Evolutionary conservation across 257 asterid genomes (phyloP).

Genomic region (Solanum gandarillasii): DNA sequence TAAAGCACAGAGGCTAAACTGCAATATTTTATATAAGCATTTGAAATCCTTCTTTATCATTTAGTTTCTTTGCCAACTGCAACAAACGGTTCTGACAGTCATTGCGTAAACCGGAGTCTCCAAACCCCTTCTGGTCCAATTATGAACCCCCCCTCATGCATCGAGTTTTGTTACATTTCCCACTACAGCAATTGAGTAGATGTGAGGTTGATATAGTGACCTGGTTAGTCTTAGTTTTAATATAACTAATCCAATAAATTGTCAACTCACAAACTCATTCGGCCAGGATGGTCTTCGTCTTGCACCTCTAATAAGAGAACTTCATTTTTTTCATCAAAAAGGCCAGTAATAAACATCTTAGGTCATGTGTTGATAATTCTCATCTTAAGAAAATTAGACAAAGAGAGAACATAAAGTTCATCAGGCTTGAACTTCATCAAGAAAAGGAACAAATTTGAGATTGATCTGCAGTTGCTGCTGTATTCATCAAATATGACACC

Average conservation of each 20-base stretch:
- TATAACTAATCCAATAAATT: neutral
- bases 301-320: neutral
- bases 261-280: neutral
- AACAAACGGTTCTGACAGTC: neutral
- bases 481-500: neutral
- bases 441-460: neutral
- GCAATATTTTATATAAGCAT: neutral
- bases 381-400: neutral
- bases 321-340: neutral
- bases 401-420: neutral
- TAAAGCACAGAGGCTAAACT: neutral
- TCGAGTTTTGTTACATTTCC: neutral
- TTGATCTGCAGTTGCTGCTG: neutral
- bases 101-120: neutral
- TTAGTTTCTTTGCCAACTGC: neutral
- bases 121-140: neutral
- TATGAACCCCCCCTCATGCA: neutral
- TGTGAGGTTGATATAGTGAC: neutral
- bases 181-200: neutral
- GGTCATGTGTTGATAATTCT: neutral
- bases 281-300: neutral
- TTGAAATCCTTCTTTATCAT: neutral
- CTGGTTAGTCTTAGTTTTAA: neutral
- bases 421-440: neutral
- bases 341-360: neutral